Evolutionary conservation across 2,329 filamentous ascomycete genomes (phyloP).

Genomic region (Didymella exigua): DNA sequence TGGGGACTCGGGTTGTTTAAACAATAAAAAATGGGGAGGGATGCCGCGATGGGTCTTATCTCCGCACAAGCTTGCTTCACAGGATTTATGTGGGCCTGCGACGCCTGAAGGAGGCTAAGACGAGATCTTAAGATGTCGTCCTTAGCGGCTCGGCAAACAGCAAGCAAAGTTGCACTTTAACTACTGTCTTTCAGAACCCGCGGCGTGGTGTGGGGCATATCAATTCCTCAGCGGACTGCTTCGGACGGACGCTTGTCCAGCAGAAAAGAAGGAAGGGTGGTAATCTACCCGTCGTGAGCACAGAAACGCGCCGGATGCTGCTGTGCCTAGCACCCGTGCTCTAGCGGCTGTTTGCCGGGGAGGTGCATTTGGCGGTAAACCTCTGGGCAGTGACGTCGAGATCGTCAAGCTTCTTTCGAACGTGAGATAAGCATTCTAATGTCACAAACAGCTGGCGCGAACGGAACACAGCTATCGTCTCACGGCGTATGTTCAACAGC

Average conservation of each 20-base stretch:
- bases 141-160: conserved; percentile 13
- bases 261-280: conserved; percentile 6
- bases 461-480: background rate
- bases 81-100: conserved; percentile 8
- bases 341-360: conserved; percentile 7
- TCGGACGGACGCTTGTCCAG: conserved; percentile 16
- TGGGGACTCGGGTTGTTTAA: conserved; percentile 1
- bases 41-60: conserved; percentile 13
- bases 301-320: conserved; percentile 4
- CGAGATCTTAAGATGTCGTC: conserved; percentile 14
- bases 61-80: conserved; percentile 6
- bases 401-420: background rate
- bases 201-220: background rate
- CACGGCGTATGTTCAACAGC: background rate
- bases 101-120: conserved; percentile 18
- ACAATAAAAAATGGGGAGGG: conserved; percentile 2
- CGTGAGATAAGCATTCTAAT: background rate
- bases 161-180: conserved; percentile 5
- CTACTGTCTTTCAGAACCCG: conserved; percentile 1
- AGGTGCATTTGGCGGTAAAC: background rate
- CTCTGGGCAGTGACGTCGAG: conserved; percentile 6
- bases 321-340: background rate
- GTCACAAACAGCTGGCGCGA: background rate
- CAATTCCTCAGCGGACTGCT: conserved; percentile 23
- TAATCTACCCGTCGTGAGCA: conserved; percentile 6